Percentiles rank a stretch among this genome's conserved stretches.
phyloP scores from a whole-genome alignment of 495 filamentous ascomycete genomes.

The Aspergillus diversus region DNA sequence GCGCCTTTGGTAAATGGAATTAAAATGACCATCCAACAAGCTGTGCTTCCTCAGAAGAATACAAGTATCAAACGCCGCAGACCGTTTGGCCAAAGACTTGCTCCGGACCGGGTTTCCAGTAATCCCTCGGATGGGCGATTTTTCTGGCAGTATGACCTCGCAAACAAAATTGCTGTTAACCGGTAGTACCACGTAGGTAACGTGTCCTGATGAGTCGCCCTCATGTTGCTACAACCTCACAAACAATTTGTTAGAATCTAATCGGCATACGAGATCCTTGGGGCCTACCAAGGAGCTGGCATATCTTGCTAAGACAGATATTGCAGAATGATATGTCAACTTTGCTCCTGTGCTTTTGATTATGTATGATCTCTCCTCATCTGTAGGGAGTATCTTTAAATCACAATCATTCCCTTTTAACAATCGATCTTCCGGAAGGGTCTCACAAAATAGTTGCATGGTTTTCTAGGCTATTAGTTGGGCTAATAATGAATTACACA shows the following conservation, averaged over 20 bases:
- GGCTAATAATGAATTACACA: background rate
- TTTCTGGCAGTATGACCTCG: constrained; percentile 80
- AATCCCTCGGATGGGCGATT: constrained; percentile 69
- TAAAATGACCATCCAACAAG: constrained; percentile 72
- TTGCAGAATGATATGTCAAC: constrained; percentile 75
- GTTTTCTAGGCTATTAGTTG: constrained; percentile 46
- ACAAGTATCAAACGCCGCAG: constrained; percentile 88
- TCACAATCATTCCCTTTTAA: constrained; percentile 64
- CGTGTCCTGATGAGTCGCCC: constrained; percentile 54
- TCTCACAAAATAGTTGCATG: constrained; percentile 75
- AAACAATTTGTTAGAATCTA: background rate
- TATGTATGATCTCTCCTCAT: constrained; percentile 60
- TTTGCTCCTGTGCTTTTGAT: constrained; percentile 75
- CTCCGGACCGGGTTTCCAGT: constrained; percentile 62
- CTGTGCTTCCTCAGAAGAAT: constrained; percentile 65
- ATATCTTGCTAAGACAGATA: constrained; percentile 68
- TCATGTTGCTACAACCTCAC: constrained; percentile 56
- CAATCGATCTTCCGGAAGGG: constrained; percentile 74
- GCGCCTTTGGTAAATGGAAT: constrained; percentile 72
- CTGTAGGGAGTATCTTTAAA: constrained; percentile 56
- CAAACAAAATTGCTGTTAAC: constrained; percentile 68
- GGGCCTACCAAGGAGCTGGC: constrained; percentile 56
- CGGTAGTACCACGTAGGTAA: constrained; percentile 64
- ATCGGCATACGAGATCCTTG: background rate
- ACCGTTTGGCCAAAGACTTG: constrained; percentile 83